Evolutionary conservation across 2,329 filamentous ascomycete genomes (phyloP), one percentile per base, ranked within the genome.

Genomic region (Penicillium sp.): DNA sequence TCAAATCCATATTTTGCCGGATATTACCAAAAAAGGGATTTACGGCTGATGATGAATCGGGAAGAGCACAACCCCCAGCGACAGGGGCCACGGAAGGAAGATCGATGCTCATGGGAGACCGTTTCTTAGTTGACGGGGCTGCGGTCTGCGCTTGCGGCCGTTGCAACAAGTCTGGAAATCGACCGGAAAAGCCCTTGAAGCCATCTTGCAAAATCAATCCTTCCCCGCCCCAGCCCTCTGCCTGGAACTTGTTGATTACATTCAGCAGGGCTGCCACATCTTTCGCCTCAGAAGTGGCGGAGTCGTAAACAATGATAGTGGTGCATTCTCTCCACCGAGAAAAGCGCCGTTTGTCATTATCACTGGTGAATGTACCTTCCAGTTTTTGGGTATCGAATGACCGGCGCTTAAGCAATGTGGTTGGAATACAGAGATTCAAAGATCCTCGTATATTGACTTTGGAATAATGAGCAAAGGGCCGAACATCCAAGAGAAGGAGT

Each of bases 1-100:
- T 89, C 19, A 99, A 81, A 69, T 98, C 95, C 85, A 96, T 93
- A 62, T 98, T 96, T 73, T 98, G 95, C 44, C 95, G 87, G 66
- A 99, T 98, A 63, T 97, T 98, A 60, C 88, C 87, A 73, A 98
- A 98, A 78, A 99, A 98, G 0, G 93, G 93, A 67, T 96, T 96
- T 0, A 87, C 83, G 1, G 86, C 85, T 58, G 86, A 87, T 0
- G 85, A 82, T 39, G 80, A 79, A 1, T 75, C 68, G 4, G 95
- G 95, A 72, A 98, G 86, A 58, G 86, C 85, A 61, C 96, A 96
- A 7, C 93, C 93, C 57, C 93, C 95, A 57, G 92, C 90, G n/a
- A 96, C 89, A 1, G 91, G 90, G 1, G 88, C 84, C 39, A 92
- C 80, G 19, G 80, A 81, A 16, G 83, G 81, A 5, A 81, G 74